These are phyloP conservation scores for Neckera pumila DNA, from an alignment of 225 moss, liverwort and hornwort species.

Conservation along the genomic window DNA sequence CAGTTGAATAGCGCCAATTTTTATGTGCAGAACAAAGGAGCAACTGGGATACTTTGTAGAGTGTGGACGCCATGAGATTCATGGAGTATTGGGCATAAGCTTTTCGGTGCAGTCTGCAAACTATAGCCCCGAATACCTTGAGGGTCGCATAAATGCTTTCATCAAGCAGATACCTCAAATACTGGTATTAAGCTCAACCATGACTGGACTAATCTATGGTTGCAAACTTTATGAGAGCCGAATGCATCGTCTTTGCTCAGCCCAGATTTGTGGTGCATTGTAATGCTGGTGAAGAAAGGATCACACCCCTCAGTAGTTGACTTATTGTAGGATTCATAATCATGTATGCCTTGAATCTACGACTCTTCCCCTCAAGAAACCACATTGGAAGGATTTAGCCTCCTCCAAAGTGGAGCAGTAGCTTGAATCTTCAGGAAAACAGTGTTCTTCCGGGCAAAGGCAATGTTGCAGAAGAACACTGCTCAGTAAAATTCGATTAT, in stretches of 20 bases:
- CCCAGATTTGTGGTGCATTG: background rate
- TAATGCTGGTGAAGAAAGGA: background rate
- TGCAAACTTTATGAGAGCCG: background rate
- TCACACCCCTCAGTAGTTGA: too few relatives aligned
- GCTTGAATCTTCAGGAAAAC: background rate
- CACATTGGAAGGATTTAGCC: background rate
- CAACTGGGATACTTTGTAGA: slow-evolving; percentile 83
- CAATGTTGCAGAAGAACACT: background rate
- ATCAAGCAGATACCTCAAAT: slow-evolving; percentile 33
- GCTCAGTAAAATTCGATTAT: background rate
- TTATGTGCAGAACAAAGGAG: slow-evolving; percentile 59
- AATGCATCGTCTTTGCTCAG: background rate
- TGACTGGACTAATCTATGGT: background rate
- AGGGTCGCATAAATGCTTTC: slow-evolving; percentile 57
- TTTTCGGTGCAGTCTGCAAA: slow-evolving; percentile 80
- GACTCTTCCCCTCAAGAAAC: background rate
- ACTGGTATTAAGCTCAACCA: slow-evolving; percentile 15
- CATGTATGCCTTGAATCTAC: background rate
- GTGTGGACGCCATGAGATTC: slow-evolving; percentile 32
- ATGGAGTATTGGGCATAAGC: slow-evolving; percentile 56
- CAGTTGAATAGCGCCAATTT: background rate
- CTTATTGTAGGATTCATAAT: background rate
- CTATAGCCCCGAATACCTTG: slow-evolving; percentile 50
- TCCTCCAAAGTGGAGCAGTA: background rate
- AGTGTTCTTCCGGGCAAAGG: background rate